phyloP scores from a whole-genome alignment of 2,329 filamentous ascomycete genomes.

The Monosporascus sp. region DNA sequence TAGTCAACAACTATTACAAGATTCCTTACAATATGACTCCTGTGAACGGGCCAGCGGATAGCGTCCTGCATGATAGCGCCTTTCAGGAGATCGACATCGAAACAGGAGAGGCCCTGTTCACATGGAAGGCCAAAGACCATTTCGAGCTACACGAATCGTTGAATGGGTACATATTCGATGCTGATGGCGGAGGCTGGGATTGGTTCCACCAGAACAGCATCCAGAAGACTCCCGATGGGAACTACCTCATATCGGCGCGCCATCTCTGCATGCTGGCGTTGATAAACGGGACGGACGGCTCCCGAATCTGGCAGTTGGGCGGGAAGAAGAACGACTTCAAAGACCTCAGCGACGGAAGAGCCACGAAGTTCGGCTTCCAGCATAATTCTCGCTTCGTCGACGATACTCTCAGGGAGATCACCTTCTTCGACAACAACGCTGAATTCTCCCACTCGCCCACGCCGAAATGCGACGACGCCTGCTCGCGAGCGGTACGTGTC shows the following conservation, averaged over 20 bases:
- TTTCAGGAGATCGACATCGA: slow-evolving; percentile 35
- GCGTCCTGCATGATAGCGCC: slow-evolving; percentile 29
- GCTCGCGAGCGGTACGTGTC: slow-evolving; percentile 40
- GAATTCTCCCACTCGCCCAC: slow-evolving; percentile 11
- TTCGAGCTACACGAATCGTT: slow-evolving; percentile 22
- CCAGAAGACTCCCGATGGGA: slow-evolving; percentile 26
- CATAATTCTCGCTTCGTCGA: slow-evolving; percentile 30
- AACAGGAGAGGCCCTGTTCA: slow-evolving; percentile 32
- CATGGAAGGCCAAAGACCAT: slow-evolving; percentile 31
- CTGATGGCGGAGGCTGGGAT: slow-evolving; percentile 19
- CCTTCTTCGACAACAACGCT: slow-evolving; percentile 31
- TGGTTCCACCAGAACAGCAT: slow-evolving; percentile 32
- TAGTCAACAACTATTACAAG: slow-evolving; percentile 37
- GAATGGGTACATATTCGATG: slow-evolving; percentile 13
- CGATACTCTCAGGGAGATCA: slow-evolving; percentile 19
- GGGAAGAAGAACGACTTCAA: slow-evolving; percentile 28
- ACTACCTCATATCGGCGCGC: slow-evolving; percentile 30
- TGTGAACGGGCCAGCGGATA: slow-evolving; percentile 27
- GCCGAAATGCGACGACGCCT: slow-evolving; percentile 14
- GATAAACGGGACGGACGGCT: slow-evolving; percentile 23
- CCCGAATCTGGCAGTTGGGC: slow-evolving; percentile 29
- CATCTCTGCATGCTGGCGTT: slow-evolving; percentile 22
- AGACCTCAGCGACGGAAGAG: slow-evolving; percentile 27
- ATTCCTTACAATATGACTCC: slow-evolving; percentile 25
- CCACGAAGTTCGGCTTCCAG: slow-evolving; percentile 31